Evolutionary conservation across 2,329 filamentous ascomycete species (phyloP).

Genomic region (Karstenula rhodostoma): DNA sequence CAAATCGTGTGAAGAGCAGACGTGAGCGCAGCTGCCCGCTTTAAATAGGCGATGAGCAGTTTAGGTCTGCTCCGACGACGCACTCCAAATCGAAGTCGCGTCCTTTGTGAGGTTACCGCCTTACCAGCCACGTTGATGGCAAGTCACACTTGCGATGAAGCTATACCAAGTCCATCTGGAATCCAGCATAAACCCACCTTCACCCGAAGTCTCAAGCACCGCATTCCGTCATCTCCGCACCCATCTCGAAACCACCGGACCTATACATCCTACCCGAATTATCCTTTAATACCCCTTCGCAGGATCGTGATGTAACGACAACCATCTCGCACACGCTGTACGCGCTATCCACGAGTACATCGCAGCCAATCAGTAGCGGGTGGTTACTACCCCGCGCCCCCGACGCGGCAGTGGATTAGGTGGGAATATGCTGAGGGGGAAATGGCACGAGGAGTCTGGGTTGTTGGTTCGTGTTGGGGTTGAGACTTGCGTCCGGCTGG

Average conservation of each 20-base stretch:
- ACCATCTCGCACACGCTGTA: constrained; percentile 3
- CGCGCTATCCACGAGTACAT: not conserved
- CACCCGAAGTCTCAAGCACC: too few relatives aligned
- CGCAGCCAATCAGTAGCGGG: constrained; percentile 5
- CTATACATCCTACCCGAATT: not conserved
- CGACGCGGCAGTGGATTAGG: not conserved
- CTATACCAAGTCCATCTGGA: too few relatives aligned
- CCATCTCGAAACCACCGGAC: too few relatives aligned
- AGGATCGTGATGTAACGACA: not conserved
- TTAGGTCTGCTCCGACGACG: not conserved
- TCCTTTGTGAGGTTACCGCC: too few relatives aligned
- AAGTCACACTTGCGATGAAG: too few relatives aligned
- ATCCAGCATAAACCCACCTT: too few relatives aligned
- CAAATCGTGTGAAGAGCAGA: not conserved
- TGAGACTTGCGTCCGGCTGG: too few relatives aligned
- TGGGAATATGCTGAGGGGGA: too few relatives aligned
- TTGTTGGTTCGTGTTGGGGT: not conserved
- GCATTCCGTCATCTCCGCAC: too few relatives aligned
- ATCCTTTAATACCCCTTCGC: constrained; percentile 14
- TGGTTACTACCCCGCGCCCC: constrained; percentile 14
- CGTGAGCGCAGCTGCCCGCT: not conserved
- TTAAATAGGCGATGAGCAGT: too few relatives aligned
- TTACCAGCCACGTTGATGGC: too few relatives aligned
- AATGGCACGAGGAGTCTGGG: not conserved
- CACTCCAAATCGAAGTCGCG: not conserved